A percentile compares a stretch with the other conserved stretches of the same genome.
Conservation (phyloP, 768 basidiomycete genomes). For the Sistotremastrum suecicum region DNA sequence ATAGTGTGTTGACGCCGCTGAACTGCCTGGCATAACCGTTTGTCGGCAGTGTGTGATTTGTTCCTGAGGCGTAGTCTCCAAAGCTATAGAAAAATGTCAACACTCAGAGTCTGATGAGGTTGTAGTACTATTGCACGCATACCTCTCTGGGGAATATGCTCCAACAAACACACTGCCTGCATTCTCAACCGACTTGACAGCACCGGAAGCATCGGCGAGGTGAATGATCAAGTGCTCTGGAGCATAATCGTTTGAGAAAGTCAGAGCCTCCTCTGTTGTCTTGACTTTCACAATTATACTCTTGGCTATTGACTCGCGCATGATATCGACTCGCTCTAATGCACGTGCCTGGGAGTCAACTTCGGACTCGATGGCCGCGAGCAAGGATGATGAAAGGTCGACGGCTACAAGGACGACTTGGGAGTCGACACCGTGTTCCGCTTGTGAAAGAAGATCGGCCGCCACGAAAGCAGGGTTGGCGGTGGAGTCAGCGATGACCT, state of each 20-base stretch:
- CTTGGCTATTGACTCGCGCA: slow-evolving; percentile 78
- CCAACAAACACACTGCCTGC: slow-evolving; percentile 97
- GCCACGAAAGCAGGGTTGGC: slow-evolving; percentile 85
- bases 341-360: slow-evolving; percentile 80
- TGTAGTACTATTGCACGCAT: background rate
- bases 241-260: slow-evolving; percentile 94
- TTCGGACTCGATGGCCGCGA: slow-evolving; percentile 69
- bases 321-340: slow-evolving; percentile 78
- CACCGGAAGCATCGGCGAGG: slow-evolving; percentile 51
- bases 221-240: slow-evolving; percentile 97
- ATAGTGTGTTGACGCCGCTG: slow-evolving; percentile 92
- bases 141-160: slow-evolving; percentile 92
- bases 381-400: slow-evolving; percentile 41
- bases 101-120: background rate
- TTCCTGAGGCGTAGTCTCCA: slow-evolving; percentile 97
- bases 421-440: slow-evolving; percentile 96
- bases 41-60: slow-evolving; percentile 95
- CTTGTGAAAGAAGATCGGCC: slow-evolving; percentile 93
- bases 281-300: slow-evolving; percentile 73
- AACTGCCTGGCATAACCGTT: slow-evolving; percentile 96
- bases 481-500: slow-evolving; percentile 91
- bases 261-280: slow-evolving; percentile 60
- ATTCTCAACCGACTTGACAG: slow-evolving; percentile 62
- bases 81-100: slow-evolving; percentile 38
- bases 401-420: slow-evolving; percentile 91